These are phyloP conservation scores for Bombardia bombarda DNA, from an alignment of 495 filamentous ascomycete genomes.

Conservation along the genomic window DNA sequence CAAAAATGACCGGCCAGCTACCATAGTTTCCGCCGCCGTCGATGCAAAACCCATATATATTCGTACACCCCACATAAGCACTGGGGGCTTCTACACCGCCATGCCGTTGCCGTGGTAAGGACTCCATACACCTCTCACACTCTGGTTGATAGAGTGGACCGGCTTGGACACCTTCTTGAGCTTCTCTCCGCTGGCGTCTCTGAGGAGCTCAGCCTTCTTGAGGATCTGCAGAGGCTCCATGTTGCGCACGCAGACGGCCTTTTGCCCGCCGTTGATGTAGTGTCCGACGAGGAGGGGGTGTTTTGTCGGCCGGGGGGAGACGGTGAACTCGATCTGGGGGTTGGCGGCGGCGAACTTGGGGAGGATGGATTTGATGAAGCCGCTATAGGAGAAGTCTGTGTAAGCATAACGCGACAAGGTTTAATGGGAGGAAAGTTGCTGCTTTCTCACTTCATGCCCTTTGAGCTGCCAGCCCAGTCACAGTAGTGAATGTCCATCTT, in stretches of 20 bases:
- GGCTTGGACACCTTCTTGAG: slow-evolving; percentile 70
- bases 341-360: slow-evolving; percentile 67
- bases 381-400: slow-evolving; percentile 32
- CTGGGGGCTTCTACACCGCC: slow-evolving; percentile 23
- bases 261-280: slow-evolving; percentile 84
- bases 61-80: slow-evolving; percentile 1
- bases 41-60: slow-evolving; percentile 1
- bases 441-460: slow-evolving; percentile 77
- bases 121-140: slow-evolving; percentile 91
- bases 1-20: neutral
- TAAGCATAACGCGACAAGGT: neutral
- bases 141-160: slow-evolving; percentile 78
- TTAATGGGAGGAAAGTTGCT: neutral
- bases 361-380: slow-evolving; percentile 71
- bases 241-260: slow-evolving; percentile 82
- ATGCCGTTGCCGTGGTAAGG: slow-evolving; percentile 70
- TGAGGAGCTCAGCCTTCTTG: slow-evolving; percentile 70
- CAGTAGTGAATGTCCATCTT: slow-evolving; percentile 94
- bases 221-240: slow-evolving; percentile 71
- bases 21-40: neutral
- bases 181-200: slow-evolving; percentile 82
- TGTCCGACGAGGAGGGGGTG: slow-evolving; percentile 81
- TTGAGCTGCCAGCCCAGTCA: slow-evolving; percentile 85
- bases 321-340: slow-evolving; percentile 83
- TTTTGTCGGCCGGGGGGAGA: slow-evolving; percentile 78